Base-by-base conservation (phyloP, 495 filamentous ascomycete genomes). In the Aspergillus incahuasiensis region DNA sequence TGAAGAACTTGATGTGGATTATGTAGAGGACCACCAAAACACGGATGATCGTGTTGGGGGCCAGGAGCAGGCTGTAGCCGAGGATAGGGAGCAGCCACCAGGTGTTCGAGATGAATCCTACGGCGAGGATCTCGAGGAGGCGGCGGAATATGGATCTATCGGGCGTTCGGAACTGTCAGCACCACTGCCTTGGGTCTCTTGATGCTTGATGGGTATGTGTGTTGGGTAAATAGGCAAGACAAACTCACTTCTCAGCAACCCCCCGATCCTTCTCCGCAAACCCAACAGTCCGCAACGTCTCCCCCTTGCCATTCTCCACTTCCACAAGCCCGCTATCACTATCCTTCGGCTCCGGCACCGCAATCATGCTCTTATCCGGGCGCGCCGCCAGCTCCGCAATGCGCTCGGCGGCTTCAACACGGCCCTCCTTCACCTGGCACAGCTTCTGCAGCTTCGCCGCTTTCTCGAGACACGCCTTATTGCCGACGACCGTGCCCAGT, bases 1-100 rank as follows among this genome's bases (percentile, higher is more conserved):
- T 88, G 56, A 87, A 75, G 54, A 89, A 74, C 45, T 81, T 82
- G 64, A 81, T 67, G 72, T 90, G 86, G 49, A 95, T 70, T 42
- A 92, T 81, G 64, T 95, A 96, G 16, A 87, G 80, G 11, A 96
- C 69, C 15, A 43, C 59, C 13, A 62, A 8, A 20, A 62, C 19
- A 6, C 64, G 56, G 21, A 67, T 21, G 20, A 58, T 52, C 6
- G 59, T 28, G 34, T 62, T 54, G 11, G 61, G 64, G 8, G 64
- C 20, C 0, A 67, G 52, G 0, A 67, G 57, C 8, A 64, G 52
- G 0, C 57, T 54, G 48, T 67, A 67, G 12, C 64, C 61, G 2
- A 59, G 16, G 0, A 59, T 0, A 0, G 64, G 64, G 15, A 67
- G 49, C 24, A 56, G 18, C 35, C 60, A 57, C 64, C 64, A 67